These are phyloP conservation scores for Penstemon newberryi DNA, from an alignment of 257 asterid genomes.

Conservation along the genomic window DNA sequence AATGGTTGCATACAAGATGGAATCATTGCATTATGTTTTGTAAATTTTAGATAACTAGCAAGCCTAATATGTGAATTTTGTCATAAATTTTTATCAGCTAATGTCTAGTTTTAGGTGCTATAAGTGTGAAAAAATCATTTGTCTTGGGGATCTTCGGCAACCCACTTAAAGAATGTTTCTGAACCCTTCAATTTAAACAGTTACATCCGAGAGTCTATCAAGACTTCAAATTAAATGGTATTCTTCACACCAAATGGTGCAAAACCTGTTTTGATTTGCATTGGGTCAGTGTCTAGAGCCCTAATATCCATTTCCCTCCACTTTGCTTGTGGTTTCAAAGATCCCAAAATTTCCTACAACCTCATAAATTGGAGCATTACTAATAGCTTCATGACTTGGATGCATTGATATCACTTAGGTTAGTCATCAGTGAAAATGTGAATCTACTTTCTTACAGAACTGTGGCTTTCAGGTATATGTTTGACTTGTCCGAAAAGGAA, in stretches of 20 bases:
- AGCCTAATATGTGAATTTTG: background rate
- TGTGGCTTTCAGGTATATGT: conserved; percentile 79
- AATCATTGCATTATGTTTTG: background rate
- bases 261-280: background rate
- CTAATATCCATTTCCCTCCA: background rate
- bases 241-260: background rate
- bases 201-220: background rate
- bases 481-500: conserved; percentile 80
- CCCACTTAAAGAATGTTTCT: background rate
- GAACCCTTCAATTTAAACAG: background rate
- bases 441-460: background rate
- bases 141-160: background rate
- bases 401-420: background rate
- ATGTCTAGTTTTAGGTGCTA: background rate
- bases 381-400: conserved; percentile 8
- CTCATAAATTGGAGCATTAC: background rate
- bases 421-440: background rate
- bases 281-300: background rate
- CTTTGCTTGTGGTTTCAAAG: background rate
- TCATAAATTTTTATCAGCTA: background rate
- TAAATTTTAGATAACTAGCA: background rate
- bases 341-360: background rate
- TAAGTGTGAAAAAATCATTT: background rate
- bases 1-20: background rate
- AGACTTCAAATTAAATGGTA: too few relatives aligned